These are phyloP conservation scores for Rutstroemia sydowiana DNA, from an alignment of 2,329 filamentous ascomycete species.

Conservation along the genomic window DNA sequence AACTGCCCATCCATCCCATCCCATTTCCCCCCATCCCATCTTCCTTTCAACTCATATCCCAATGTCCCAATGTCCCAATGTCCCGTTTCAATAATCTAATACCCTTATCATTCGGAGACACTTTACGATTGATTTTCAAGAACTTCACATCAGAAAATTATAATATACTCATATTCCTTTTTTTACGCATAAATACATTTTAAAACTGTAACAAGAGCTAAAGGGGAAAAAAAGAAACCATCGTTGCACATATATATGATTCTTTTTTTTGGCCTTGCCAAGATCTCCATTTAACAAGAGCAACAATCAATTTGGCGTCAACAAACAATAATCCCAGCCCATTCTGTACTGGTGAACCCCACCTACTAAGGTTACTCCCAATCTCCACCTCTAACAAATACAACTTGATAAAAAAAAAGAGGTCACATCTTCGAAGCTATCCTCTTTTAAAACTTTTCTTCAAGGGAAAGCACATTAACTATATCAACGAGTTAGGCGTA, in stretches of 20 bases:
- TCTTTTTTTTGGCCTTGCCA: conserved; percentile 5
- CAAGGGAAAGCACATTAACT: not conserved
- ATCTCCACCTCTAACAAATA: conserved; percentile 10
- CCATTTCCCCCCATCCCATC: too few species aligned
- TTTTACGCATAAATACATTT: not conserved
- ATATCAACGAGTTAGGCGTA: not conserved
- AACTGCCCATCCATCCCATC: too few species aligned
- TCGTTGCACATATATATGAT: too few species aligned
- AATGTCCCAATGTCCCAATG: not conserved
- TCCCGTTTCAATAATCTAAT: too few species aligned
- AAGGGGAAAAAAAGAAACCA: not conserved
- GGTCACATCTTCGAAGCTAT: not conserved
- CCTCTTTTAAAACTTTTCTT: not conserved
- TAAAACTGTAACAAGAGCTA: not conserved
- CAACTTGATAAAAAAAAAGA: conserved; percentile 5
- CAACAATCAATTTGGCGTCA: conserved; percentile 7
- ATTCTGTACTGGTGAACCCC: conserved; percentile 8
- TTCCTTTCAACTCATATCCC: not conserved
- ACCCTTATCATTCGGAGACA: too few species aligned
- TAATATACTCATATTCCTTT: not conserved
- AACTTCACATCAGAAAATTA: not conserved
- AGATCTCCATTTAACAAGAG: conserved; percentile 4
- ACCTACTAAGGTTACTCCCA: not conserved
- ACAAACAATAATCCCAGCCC: conserved; percentile 10
- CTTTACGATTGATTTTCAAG: not conserved